A percentile compares a stretch with the other conserved stretches of the same genome.
Conservation (phyloP, 352 stramenopile species). For the Blastocystis sp. region DNA sequence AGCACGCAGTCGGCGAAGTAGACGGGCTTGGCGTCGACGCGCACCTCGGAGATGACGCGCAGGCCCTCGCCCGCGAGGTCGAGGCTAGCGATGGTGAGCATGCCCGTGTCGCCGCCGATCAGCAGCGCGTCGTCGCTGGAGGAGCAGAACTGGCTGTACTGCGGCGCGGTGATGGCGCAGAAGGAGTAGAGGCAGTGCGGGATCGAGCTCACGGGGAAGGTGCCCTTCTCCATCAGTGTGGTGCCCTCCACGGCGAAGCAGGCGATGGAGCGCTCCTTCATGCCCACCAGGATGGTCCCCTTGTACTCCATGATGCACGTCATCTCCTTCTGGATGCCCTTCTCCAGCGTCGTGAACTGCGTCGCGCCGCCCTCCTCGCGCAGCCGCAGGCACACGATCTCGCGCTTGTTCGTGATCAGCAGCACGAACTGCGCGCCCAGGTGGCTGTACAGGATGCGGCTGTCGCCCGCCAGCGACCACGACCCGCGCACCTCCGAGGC, state of each 20-base stretch:
- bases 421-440: constrained; percentile 38
- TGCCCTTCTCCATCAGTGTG: constrained; percentile 18
- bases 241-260: constrained; percentile 17
- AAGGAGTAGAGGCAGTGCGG: constrained; percentile 49
- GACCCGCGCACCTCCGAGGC: neutral
- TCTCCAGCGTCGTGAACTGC: constrained; percentile 41
- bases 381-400: constrained; percentile 25
- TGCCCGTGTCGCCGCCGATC: constrained; percentile 11
- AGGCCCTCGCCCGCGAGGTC: neutral
- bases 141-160: neutral
- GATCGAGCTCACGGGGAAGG: constrained; percentile 14
- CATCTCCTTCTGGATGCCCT: constrained; percentile 31
- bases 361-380: neutral
- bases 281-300: constrained; percentile 19
- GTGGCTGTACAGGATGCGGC: neutral
- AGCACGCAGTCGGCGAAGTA: constrained; percentile 21
- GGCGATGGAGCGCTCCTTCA: constrained; percentile 20
- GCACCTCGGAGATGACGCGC: constrained; percentile 10
- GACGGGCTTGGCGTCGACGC: neutral
- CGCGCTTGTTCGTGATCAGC: constrained; percentile 5
- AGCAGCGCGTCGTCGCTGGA: constrained; percentile 21
- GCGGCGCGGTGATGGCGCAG: neutral
- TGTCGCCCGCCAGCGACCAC: constrained; percentile 13
- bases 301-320: constrained; percentile 39
- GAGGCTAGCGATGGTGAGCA: neutral